Evolutionary conservation across 192 early-diverging fungal species (phyloP).

Genomic region (Piromyces sp.): DNA sequence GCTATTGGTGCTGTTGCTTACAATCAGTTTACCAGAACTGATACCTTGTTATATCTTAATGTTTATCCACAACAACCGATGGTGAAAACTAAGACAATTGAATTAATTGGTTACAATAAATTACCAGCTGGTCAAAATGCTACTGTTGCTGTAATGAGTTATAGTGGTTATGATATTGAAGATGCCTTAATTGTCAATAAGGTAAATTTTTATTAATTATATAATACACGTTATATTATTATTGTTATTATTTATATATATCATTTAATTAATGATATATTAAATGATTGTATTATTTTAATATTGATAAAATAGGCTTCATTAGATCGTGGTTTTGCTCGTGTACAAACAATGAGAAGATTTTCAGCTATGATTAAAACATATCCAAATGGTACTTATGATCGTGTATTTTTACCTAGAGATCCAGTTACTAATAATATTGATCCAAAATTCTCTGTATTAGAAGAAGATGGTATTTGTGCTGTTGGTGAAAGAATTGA

Average conservation of each 20-base stretch:
- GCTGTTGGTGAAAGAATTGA: constrained; percentile 62
- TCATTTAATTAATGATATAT: too few species aligned
- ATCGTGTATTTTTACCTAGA: constrained; percentile 35
- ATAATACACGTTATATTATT: background rate
- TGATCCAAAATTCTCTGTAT: constrained; percentile 32
- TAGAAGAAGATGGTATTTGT: constrained; percentile 84
- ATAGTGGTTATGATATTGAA: constrained; percentile 96
- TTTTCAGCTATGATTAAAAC: constrained; percentile 65
- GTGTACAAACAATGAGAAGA: constrained; percentile 87
- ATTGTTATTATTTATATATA: too few species aligned
- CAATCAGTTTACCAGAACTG: constrained; percentile 86
- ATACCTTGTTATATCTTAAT: constrained; percentile 88
- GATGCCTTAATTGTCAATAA: constrained; percentile 94
- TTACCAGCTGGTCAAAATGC: constrained; percentile 56
- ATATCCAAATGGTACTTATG: constrained; percentile 76
- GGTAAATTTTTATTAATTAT: too few species aligned
- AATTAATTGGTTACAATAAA: constrained; percentile 92
- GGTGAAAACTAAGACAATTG: constrained; percentile 94
- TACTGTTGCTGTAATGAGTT: constrained; percentile 91
- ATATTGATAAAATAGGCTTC: constrained; percentile 28
- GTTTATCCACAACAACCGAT: constrained; percentile 94
- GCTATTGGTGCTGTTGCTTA: constrained; percentile 92
- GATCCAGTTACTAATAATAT: constrained; percentile 10
- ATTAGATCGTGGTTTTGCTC: constrained; percentile 86
- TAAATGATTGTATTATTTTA: background rate